Base-by-base conservation (phyloP, 2,329 filamentous ascomycete species). In the Hortaea werneckii region DNA sequence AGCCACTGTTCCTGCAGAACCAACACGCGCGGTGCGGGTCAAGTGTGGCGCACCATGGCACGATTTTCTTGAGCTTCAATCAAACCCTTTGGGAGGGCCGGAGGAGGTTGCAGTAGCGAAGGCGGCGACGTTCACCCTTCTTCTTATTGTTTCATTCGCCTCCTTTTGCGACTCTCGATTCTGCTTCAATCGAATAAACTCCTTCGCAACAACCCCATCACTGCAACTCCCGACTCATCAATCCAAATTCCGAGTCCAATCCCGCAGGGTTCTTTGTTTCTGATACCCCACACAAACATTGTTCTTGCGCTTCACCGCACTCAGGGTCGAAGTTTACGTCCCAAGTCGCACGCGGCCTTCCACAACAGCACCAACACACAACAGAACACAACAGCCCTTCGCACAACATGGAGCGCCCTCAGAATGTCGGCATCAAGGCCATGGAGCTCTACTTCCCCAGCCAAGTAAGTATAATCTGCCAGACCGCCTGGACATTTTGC, bases 401-500 rank as follows among this genome's bases (percentile, higher is more conserved):
- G 12, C 11, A 11, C 45, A 44, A 12, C 54, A 73, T 72, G 69
- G 64, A 66, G 54, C 54, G 66, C 65, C 72, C 72, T 47, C 60
- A 67, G 54, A 73, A 74, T 60, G 68, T 75, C 50, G 72, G 72
- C 53, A 74, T 75, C 66, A 74, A 74, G 61, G 72, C 68, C 66
- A 70, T 74, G 60, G 72, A 75, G 67, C 65, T 75, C 43, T 75
- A 75, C 66, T 72, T 75, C 55, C 72, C 72, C 50, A 72, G 66
- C 65, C 71, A 73, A 66, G 71, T 68, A 62, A 54, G 68, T 64
- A 9, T n/a, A 27, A 32, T 12, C 55, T 46, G 9, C 32, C 32
- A 35, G 32, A 35, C 32, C 32, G 32, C 32, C 32, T 9, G 32
- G 68, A 65, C 56, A 61, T 75, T 55, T 55, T 20, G 20, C 20